Percentiles rank a stretch among this genome's conserved stretches.
These are phyloP conservation scores for Colletotrichum sp. DNA, from an alignment of 2,329 filamentous ascomycete genomes.

Conservation along the genomic window DNA sequence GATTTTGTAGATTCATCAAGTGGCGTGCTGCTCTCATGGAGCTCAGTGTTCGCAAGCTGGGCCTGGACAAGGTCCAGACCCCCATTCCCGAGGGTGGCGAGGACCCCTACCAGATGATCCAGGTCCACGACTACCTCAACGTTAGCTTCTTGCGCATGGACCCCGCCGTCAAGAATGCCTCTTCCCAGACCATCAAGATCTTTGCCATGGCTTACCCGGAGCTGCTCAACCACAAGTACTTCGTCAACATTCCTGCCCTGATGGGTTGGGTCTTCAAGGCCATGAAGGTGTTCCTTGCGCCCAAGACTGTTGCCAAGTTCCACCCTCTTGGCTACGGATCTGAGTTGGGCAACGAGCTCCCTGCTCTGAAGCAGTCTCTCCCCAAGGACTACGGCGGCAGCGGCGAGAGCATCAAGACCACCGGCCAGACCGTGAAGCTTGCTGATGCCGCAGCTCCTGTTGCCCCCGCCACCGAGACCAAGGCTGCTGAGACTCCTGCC, in stretches of 20 bases:
- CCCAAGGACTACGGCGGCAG: conserved; percentile 83
- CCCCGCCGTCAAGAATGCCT: conserved; percentile 65
- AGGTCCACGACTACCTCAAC: conserved; percentile 91
- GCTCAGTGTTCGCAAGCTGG: conserved; percentile 76
- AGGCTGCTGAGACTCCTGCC: conserved; percentile 19
- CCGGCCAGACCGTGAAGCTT: conserved; percentile 36
- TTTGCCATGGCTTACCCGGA: conserved; percentile 89
- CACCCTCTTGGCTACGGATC: conserved; percentile 78
- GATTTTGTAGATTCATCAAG: conserved; percentile 72
- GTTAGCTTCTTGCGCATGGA: conserved; percentile 88
- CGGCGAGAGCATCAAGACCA: conserved; percentile 47
- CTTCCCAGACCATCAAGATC: conserved; percentile 78
- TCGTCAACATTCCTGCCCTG: conserved; percentile 88
- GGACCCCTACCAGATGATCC: conserved; percentile 89
- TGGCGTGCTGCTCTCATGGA: conserved; percentile 96
- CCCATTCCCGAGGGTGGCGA: conserved; percentile 74
- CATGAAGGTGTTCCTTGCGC: conserved; percentile 77
- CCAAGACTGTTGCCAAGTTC: conserved; percentile 79
- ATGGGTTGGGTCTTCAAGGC: conserved; percentile 87
- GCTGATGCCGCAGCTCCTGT: conserved; percentile 18
- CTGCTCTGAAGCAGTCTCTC: conserved; percentile 65
- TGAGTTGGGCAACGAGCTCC: conserved; percentile 67
- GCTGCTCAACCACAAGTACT: conserved; percentile 85
- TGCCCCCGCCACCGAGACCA: conserved; percentile 20
- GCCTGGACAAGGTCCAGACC: conserved; percentile 70